Percentiles rank a stretch among this genome's conserved stretches.
Evolutionary conservation across 1,284 basidiomycete genomes (phyloP).

Genomic region (Leccinum pallidistipes): DNA sequence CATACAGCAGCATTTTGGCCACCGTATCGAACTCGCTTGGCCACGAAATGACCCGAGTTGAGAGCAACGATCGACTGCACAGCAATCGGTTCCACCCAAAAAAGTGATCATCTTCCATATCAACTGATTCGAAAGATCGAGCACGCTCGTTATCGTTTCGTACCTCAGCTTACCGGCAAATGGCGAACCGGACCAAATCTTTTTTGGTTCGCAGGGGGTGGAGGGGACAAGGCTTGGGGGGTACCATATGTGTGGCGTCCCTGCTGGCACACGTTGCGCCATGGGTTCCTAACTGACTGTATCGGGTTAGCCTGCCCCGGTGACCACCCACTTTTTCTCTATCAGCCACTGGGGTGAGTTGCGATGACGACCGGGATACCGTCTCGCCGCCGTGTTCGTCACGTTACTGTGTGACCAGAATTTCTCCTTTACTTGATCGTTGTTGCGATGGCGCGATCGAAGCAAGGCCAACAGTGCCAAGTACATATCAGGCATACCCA

Average conservation of each 20-base stretch:
- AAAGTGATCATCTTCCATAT: background rate
- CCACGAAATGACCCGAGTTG: slow-evolving; percentile 1
- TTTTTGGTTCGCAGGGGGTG: background rate
- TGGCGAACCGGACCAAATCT: slow-evolving; percentile 7
- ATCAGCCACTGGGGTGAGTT: slow-evolving; percentile 17
- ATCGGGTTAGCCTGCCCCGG: background rate
- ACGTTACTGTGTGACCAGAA: slow-evolving; percentile 4
- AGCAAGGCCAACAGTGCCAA: slow-evolving; percentile 2
- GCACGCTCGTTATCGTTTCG: background rate
- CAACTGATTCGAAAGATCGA: background rate
- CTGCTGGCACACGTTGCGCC: background rate
- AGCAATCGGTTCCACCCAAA: background rate
- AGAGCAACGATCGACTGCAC: background rate
- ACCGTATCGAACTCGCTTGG: background rate
- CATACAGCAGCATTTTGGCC: background rate
- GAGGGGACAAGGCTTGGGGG: background rate
- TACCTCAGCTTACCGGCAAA: slow-evolving; percentile 6
- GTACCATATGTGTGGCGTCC: background rate
- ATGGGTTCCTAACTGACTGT: background rate
- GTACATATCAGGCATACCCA: slow-evolving; percentile 7
- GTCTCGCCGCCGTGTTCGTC: slow-evolving; percentile 3
- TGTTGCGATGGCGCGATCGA: slow-evolving; percentile 2
- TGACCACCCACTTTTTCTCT: background rate
- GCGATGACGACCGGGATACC: slow-evolving; percentile 33
- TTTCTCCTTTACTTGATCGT: slow-evolving; percentile 1